Percentiles rank a stretch among this genome's conserved stretches.
Conservation (phyloP, 1,284 basidiomycete genomes). For the Ustilago curta region DNA sequence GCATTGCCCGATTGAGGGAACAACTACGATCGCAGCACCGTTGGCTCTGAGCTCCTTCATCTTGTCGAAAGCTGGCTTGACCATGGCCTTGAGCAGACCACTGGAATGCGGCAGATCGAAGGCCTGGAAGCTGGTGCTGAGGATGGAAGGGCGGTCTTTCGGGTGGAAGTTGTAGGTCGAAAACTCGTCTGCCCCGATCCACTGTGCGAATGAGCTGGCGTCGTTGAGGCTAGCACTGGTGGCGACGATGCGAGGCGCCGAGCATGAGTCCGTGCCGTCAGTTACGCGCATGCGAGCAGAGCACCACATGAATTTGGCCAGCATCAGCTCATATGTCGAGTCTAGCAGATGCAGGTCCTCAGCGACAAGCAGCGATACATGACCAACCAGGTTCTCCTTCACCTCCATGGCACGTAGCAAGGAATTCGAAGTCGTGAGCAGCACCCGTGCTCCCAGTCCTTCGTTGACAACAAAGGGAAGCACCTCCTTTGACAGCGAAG, state of each 20-base stretch:
- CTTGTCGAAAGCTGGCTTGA: slow-evolving; percentile 82
- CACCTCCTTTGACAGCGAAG: slow-evolving; percentile 27
- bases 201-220: slow-evolving; percentile 81
- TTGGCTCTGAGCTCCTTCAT: slow-evolving; percentile 73
- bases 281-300: neutral
- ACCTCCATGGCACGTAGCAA: slow-evolving; percentile 63
- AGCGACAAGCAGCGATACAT: slow-evolving; percentile 76
- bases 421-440: slow-evolving; percentile 69
- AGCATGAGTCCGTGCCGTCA: neutral
- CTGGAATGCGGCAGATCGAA: slow-evolving; percentile 90
- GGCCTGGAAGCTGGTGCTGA: slow-evolving; percentile 78
- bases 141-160: slow-evolving; percentile 82
- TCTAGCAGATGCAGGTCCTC: slow-evolving; percentile 90
- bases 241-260: slow-evolving; percentile 77
- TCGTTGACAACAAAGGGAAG: slow-evolving; percentile 21
- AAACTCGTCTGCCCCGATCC: slow-evolving; percentile 80
- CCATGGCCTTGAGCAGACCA: slow-evolving; percentile 89
- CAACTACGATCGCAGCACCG: slow-evolving; percentile 81
- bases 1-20: slow-evolving; percentile 87
- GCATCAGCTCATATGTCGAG: slow-evolving; percentile 82
- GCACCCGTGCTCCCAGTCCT: slow-evolving; percentile 48
- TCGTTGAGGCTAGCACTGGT: slow-evolving; percentile 84
- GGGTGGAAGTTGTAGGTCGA: slow-evolving; percentile 84
- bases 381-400: slow-evolving; percentile 15
- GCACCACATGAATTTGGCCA: slow-evolving; percentile 72